phyloP scores from a whole-genome alignment of 2,329 filamentous ascomycete genomes.

The Neofusicoccum kwambonambiense region DNA sequence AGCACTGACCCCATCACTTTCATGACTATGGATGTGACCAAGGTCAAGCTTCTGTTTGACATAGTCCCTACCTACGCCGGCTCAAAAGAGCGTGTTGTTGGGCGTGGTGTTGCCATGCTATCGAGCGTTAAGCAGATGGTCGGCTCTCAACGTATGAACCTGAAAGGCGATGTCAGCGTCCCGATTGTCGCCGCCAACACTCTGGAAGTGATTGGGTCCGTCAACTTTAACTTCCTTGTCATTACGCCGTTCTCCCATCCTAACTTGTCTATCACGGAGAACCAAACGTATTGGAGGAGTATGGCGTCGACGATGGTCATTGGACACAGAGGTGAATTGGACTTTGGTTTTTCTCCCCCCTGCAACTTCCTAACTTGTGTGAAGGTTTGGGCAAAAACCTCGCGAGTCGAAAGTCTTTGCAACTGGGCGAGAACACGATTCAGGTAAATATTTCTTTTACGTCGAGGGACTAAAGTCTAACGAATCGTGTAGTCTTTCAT shows the following conservation, averaged over 20 bases:
- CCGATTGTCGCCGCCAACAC: constrained; percentile 81
- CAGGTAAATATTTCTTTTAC: constrained; percentile 40
- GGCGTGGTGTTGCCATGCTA: constrained; percentile 82
- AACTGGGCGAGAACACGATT: constrained; percentile 94
- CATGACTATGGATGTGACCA: constrained; percentile 70
- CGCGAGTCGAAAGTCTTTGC: constrained; percentile 77
- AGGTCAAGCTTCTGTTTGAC: constrained; percentile 90
- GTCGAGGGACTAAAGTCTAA: constrained; percentile 19
- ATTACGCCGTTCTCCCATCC: constrained; percentile 93
- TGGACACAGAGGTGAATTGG: constrained; percentile 56
- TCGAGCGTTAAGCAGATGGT: constrained; percentile 81
- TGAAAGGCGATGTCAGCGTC: constrained; percentile 89
- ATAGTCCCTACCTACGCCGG: constrained; percentile 95
- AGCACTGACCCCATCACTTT: constrained; percentile 93
- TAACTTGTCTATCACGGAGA: constrained; percentile 86
- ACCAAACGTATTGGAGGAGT: constrained; percentile 96
- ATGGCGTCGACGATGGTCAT: constrained; percentile 83
- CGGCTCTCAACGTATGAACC: constrained; percentile 81
- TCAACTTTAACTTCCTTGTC: constrained; percentile 96
- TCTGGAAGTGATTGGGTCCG: constrained; percentile 86
- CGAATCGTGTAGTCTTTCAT: constrained; percentile 71
- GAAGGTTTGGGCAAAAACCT: constrained; percentile 87
- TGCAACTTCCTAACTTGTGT: constrained; percentile 40
- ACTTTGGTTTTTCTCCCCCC: constrained; percentile 14
- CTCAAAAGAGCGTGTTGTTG: constrained; percentile 74